A percentile compares a stretch with the other conserved stretches of the same genome.
Conservation (phyloP, 2,329 filamentous ascomycete species). For the Thielaviopsis musarum region DNA sequence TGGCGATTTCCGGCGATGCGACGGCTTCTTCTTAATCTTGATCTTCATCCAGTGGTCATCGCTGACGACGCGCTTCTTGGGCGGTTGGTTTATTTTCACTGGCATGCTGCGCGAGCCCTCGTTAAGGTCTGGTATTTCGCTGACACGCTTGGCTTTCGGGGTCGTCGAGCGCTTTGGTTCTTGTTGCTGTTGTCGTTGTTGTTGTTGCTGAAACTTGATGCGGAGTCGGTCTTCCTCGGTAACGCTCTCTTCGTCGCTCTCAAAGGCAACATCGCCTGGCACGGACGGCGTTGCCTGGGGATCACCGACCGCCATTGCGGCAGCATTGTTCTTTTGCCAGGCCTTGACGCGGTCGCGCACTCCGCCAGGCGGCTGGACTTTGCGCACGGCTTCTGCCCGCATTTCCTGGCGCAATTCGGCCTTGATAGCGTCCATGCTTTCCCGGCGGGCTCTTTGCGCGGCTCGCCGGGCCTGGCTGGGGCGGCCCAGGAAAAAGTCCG, state of each 20-base stretch:
- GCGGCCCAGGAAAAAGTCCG: constrained; percentile 40
- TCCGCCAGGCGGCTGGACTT: constrained; percentile 44
- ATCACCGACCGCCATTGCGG: constrained; percentile 37
- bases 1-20: constrained; percentile 16
- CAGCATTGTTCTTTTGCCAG: constrained; percentile 69
- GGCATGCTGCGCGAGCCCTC: constrained; percentile 12
- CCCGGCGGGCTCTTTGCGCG: constrained; percentile 34
- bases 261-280: constrained; percentile 43
- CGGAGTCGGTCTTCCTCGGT: constrained; percentile 43
- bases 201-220: constrained; percentile 34
- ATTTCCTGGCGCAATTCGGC: constrained; percentile 24
- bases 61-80: constrained; percentile 83
- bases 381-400: constrained; percentile 32
- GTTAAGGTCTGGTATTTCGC: neutral
- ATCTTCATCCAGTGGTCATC: constrained; percentile 73
- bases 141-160: constrained; percentile 16
- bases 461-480: constrained; percentile 38
- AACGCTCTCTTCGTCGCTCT: constrained; percentile 42
- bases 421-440: constrained; percentile 43
- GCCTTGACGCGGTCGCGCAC: constrained; percentile 64
- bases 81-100: constrained; percentile 35
- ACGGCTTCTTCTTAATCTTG: constrained; percentile 34
- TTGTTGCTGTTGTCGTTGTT: constrained; percentile 27
- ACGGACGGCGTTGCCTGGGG: constrained; percentile 37
- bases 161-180: constrained; percentile 20